A percentile compares a stretch with the other conserved stretches of the same genome.
These are phyloP conservation scores for Peronosclerospora sorghi DNA, from an alignment of 352 stramenopile genomes.

Conservation along the genomic window DNA sequence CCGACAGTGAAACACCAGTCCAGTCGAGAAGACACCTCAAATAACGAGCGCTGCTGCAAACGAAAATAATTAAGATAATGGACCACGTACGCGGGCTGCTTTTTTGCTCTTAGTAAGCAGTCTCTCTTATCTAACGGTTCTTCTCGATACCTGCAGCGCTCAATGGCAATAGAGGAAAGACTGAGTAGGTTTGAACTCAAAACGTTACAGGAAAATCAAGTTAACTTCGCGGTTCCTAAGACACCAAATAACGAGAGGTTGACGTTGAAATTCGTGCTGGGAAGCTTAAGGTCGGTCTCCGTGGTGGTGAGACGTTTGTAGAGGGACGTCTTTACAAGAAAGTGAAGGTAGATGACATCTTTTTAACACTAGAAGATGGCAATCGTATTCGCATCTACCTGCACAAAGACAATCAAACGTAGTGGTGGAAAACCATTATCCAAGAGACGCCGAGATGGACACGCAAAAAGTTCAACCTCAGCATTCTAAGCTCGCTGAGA, in stretches of 20 bases:
- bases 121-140: no score
- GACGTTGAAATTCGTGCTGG: constrained; percentile 87
- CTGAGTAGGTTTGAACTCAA: constrained; percentile 97
- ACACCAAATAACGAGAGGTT: constrained; percentile 90
- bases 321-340: constrained; percentile 91
- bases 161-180: constrained; percentile 87
- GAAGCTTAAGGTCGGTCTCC: constrained; percentile 86
- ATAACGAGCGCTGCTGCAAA: constrained; percentile 7
- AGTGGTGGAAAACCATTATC: no score
- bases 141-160: constrained; percentile 46
- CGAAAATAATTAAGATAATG: constrained; percentile 43
- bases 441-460: no score
- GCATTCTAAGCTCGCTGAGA: constrained; percentile 96
- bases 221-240: constrained; percentile 88
- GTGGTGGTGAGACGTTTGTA: constrained; percentile 55
- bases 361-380: constrained; percentile 95
- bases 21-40: constrained; percentile 18
- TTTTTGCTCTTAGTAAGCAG: no score
- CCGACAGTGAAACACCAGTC: constrained; percentile 45
- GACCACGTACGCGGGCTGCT: constrained; percentile 50
- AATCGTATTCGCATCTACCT: constrained; percentile 89
- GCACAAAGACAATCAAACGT: constrained; percentile 98
- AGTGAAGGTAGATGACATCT: constrained; percentile 97
- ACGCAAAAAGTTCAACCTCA: constrained; percentile 97
- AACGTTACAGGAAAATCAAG: constrained; percentile 92